phyloP scores from a whole-genome alignment of 768 basidiomycete genomes.

The Trametes elegans region DNA sequence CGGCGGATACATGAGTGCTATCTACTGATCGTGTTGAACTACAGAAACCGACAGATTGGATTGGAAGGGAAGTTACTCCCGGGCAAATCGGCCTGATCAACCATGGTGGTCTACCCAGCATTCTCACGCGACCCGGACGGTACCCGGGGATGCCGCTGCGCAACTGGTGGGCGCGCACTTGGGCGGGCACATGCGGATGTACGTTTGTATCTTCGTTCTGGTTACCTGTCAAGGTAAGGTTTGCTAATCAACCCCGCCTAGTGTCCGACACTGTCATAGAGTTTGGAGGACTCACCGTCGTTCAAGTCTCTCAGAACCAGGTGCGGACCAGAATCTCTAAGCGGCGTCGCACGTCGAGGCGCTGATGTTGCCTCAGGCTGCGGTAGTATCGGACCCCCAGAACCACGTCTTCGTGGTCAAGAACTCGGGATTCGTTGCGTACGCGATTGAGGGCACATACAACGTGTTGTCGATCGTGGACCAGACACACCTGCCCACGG shows the following conservation, averaged over 20 bases:
- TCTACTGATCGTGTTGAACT: neutral
- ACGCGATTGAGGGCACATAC: slow-evolving; percentile 73
- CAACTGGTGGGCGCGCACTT: slow-evolving; percentile 85
- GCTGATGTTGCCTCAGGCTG: slow-evolving; percentile 36
- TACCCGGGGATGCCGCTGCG: slow-evolving; percentile 75
- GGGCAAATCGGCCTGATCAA: slow-evolving; percentile 74
- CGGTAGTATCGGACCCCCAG: slow-evolving; percentile 72
- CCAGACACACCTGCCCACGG: slow-evolving; percentile 70
- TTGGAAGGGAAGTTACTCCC: slow-evolving; percentile 67
- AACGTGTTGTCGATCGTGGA: slow-evolving; percentile 78
- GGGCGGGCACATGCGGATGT: slow-evolving; percentile 68
- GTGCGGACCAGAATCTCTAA: slow-evolving; percentile 26
- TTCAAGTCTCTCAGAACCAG: slow-evolving; percentile 85
- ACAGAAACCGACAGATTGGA: slow-evolving; percentile 63
- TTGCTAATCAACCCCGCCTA: slow-evolving; percentile 32
- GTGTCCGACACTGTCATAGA: slow-evolving; percentile 83
- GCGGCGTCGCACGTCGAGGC: neutral
- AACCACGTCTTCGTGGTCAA: slow-evolving; percentile 81
- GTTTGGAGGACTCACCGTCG: slow-evolving; percentile 77
- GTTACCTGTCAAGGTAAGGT: neutral
- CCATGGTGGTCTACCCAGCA: slow-evolving; percentile 79
- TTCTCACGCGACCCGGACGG: slow-evolving; percentile 70
- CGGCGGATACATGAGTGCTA: too few relatives aligned
- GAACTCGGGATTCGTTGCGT: slow-evolving; percentile 76
- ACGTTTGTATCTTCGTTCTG: slow-evolving; percentile 38